Percentiles rank a stretch among this genome's conserved stretches.
phyloP scores from a whole-genome alignment of 306 rosid species.

The Lathyrus tuberosus region DNA sequence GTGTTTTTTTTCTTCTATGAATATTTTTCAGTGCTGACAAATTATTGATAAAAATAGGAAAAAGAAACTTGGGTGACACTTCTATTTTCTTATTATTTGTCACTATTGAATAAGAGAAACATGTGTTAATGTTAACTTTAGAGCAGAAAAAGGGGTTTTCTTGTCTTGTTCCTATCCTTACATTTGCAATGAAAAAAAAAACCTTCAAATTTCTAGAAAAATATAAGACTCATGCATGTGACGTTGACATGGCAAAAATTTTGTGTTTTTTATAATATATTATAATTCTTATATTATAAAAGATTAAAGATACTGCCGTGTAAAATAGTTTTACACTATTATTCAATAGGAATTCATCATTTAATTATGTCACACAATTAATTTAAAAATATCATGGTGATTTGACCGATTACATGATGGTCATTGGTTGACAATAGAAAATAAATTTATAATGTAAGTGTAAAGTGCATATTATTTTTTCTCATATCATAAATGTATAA shows the following conservation, averaged over 20 bases:
- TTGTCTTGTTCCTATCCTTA: conserved; percentile 55
- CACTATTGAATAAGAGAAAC: conserved; percentile 16
- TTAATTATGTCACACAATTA: too few species aligned
- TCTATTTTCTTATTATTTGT: neutral
- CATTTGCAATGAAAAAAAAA: conserved; percentile 34
- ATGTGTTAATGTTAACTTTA: conserved; percentile 44
- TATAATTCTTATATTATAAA: neutral
- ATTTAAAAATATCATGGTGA: too few species aligned
- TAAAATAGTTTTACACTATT: too few species aligned
- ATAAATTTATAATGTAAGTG: too few species aligned
- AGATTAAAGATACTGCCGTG: too few species aligned
- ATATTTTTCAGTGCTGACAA: conserved; percentile 43
- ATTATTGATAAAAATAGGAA: conserved; percentile 28
- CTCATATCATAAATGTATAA: neutral
- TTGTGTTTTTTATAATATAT: conserved; percentile 33
- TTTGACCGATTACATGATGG: too few species aligned
- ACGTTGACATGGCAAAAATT: conserved; percentile 59
- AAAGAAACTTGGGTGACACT: conserved; percentile 32
- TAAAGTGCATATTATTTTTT: too few species aligned
- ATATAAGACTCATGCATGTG: conserved; percentile 51
- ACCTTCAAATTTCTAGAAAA: conserved; percentile 4
- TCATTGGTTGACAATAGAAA: too few species aligned
- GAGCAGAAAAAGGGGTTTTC: conserved; percentile 40
- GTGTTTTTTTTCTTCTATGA: neutral
- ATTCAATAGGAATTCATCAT: too few species aligned